phyloP scores from a whole-genome alignment of 2,329 filamentous ascomycete genomes.

The Fusarium chaquense region DNA sequence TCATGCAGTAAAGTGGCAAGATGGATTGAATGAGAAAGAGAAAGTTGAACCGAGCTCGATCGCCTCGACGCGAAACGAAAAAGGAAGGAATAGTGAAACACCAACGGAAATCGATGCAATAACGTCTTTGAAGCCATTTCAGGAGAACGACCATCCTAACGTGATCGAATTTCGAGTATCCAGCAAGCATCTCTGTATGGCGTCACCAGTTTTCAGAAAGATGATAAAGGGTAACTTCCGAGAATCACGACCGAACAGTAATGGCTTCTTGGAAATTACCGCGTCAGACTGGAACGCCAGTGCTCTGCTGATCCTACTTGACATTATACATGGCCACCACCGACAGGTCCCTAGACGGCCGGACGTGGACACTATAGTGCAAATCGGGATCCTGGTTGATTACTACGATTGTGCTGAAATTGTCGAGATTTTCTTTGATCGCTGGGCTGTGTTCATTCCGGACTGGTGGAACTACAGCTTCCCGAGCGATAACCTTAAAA shows the following conservation, averaged over 20 bases:
- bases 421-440: neutral
- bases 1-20: neutral
- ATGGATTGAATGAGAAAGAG: neutral
- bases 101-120: neutral
- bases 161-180: neutral
- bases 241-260: neutral
- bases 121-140: neutral
- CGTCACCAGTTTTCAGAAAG: neutral
- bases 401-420: slow-evolving; percentile 1
- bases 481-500: accelerated
- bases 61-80: too few relatives aligned
- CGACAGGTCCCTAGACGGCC: accelerated
- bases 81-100: neutral
- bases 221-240: neutral
- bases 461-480: neutral
- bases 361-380: neutral
- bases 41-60: too few relatives aligned
- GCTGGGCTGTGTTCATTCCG: neutral
- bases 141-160: neutral
- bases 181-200: neutral
- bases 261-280: neutral
- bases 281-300: neutral
- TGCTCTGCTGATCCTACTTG: neutral
- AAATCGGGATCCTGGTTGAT: neutral
- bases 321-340: neutral